phyloP scores from a whole-genome alignment of 495 filamentous ascomycete genomes.

The Eremomyces bilateralis region DNA sequence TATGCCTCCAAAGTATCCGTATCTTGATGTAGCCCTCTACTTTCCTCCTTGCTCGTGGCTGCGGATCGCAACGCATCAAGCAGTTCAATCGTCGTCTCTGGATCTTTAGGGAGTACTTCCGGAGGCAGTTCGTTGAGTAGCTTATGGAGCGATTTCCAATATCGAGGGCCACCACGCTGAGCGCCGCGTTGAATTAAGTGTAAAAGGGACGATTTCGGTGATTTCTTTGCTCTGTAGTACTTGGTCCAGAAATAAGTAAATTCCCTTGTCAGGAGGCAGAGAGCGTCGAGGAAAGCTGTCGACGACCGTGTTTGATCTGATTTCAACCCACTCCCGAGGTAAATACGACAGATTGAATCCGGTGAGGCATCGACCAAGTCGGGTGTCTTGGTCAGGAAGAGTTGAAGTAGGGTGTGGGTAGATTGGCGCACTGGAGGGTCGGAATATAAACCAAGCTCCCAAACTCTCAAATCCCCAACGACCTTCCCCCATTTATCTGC shows the following conservation, averaged over 20 bases:
- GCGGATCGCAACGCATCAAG: slow-evolving; percentile 44
- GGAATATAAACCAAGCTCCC: slow-evolving; percentile 44
- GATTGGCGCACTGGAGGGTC: slow-evolving; percentile 54
- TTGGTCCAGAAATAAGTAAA: slow-evolving; percentile 57
- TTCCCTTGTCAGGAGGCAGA: slow-evolving; percentile 36
- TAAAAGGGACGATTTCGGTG: slow-evolving; percentile 37
- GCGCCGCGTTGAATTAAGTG: slow-evolving; percentile 70
- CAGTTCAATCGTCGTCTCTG: slow-evolving; percentile 29
- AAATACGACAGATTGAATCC: too few species aligned
- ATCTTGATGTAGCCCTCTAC: too few species aligned
- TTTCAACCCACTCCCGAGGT: slow-evolving; percentile 48
- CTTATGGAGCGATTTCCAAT: slow-evolving; percentile 43
- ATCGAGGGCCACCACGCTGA: slow-evolving; percentile 41
- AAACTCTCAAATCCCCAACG: slow-evolving; percentile 44
- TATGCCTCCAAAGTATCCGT: too few species aligned
- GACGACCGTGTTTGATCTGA: slow-evolving; percentile 51
- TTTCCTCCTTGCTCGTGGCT: slow-evolving; percentile 50
- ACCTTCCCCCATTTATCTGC: slow-evolving; percentile 28
- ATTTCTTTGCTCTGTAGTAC: slow-evolving; percentile 41
- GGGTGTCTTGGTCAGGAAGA: too few species aligned
- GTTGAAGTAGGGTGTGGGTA: slow-evolving; percentile 41
- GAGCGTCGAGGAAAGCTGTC: slow-evolving; percentile 37
- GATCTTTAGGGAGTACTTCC: slow-evolving; percentile 25
- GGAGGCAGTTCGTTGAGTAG: slow-evolving; percentile 39
- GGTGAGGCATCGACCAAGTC: too few species aligned